Evolutionary conservation across 2,329 filamentous ascomycete genomes (phyloP), one percentile per base, ranked within the genome.

Genomic region (Fusarium mexicanum): DNA sequence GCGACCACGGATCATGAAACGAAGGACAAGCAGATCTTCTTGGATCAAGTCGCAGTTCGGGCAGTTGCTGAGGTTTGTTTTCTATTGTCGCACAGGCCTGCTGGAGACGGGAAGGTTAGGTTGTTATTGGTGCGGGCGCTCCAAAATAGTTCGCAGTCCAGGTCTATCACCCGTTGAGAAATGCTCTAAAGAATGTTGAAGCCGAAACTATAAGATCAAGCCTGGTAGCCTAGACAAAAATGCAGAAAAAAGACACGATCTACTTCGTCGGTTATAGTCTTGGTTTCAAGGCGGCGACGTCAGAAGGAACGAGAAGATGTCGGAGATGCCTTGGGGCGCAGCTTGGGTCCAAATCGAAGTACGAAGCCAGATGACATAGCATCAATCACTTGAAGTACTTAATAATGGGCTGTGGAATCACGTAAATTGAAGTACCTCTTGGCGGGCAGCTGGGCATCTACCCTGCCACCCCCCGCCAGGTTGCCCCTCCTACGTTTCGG

Each of bases 401-500:
- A 8, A 43, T 18, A 16, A 22, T 43, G 38, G 53, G 60, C 51
- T 44, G 46, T 38, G 24, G 33, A 8, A 14, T 11, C 37, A 57
- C 38, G 37, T 33, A 53, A 37, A 47, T 29, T 14, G 38, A 68
- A 53, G 73, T 75, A 75, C 51, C 67, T 59, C 37, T 47, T 46
- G 44, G 24, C 60, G 54, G 44, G 44, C 44, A 61, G 64, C 67
- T 69, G 72, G 71, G 72, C 61, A 61, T 41, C 60, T 66, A 71
- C 61, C 66, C 72, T 61, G 35, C 38, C 41, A 46, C 61, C 62
- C 48, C 41, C 76, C 73, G 75, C 76, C 64, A 76, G 76, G 76
- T 78, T 78, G 76, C 76, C 76, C 76, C 76, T 78, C 76, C 76
- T 77, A 78, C 76, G 61, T 57, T 69, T 65, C 50, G 63, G 47